Percentiles rank a stretch among this genome's conserved stretches.
Conservation (phyloP, 768 basidiomycete species). For the Crucibulum laeve region DNA sequence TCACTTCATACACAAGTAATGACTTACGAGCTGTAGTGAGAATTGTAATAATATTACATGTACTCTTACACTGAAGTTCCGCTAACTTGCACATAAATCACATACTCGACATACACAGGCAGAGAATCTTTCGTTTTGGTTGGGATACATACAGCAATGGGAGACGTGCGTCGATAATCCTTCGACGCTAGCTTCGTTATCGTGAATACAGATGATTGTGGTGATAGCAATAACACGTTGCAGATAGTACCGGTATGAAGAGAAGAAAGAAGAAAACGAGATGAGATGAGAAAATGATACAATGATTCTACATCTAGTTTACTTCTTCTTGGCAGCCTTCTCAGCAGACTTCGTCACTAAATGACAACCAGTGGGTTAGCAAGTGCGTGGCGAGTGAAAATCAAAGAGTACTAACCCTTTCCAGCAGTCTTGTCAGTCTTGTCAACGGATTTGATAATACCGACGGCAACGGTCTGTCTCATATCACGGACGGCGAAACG, state of each 20-base stretch:
- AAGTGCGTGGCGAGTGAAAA: background rate
- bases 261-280: slow-evolving; percentile 42
- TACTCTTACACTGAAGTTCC: too few species aligned
- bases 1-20: background rate
- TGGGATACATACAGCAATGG: background rate
- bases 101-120: too few species aligned
- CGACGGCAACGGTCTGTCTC: slow-evolving; percentile 98
- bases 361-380: slow-evolving; percentile 7
- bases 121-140: background rate
- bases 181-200: slow-evolving; percentile 21
- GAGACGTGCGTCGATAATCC: slow-evolving; percentile 15
- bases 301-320: slow-evolving; percentile 75
- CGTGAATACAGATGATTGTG: slow-evolving; percentile 39
- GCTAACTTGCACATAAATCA: too few species aligned
- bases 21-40: too few species aligned
- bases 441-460: slow-evolving; percentile 97
- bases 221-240: slow-evolving; percentile 23
- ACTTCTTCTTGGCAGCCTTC: slow-evolving; percentile 96
- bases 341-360: slow-evolving; percentile 91
- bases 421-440: slow-evolving; percentile 88
- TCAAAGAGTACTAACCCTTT: slow-evolving; percentile 54
- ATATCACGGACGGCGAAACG: slow-evolving; percentile 99
- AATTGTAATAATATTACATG: too few species aligned
- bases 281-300: slow-evolving; percentile 54
- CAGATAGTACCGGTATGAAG: slow-evolving; percentile 30